phyloP scores from a whole-genome alignment of 1,284 basidiomycete species.

The Stygiomarasmius scandens region DNA sequence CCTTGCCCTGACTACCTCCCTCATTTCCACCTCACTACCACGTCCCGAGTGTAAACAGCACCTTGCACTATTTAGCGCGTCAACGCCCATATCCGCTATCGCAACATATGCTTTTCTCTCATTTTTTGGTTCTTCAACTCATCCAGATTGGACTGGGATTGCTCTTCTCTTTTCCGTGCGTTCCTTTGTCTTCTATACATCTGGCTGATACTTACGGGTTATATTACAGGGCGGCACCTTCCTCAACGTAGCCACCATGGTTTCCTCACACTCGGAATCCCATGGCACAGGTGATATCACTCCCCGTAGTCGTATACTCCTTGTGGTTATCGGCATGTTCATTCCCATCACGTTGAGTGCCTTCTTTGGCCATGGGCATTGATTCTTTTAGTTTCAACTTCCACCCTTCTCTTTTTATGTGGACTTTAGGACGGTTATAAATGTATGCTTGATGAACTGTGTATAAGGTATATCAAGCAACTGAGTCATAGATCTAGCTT shows the following conservation, averaged over 20 bases:
- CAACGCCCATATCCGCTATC: conserved; percentile 80
- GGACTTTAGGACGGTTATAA: background rate
- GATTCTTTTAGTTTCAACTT: background rate
- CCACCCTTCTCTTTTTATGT: background rate
- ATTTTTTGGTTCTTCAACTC: conserved; percentile 49
- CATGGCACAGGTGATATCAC: conserved; percentile 50
- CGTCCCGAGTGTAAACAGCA: conserved; percentile 72
- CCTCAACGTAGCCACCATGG: conserved; percentile 89
- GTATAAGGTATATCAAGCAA: background rate
- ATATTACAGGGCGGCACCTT: conserved; percentile 96
- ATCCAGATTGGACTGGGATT: conserved; percentile 67
- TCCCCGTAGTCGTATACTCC: conserved; percentile 48
- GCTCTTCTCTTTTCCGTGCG: conserved; percentile 81
- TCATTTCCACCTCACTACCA: conserved; percentile 75
- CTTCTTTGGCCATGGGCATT: conserved; percentile 53
- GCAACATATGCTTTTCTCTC: conserved; percentile 68
- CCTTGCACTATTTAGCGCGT: conserved; percentile 75
- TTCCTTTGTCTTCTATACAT: conserved; percentile 1
- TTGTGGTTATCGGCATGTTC: conserved; percentile 73
- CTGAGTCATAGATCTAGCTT: background rate
- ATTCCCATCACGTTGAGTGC: conserved; percentile 59
- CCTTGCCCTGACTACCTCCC: conserved; percentile 79
- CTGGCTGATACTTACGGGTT: background rate
- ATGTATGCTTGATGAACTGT: background rate
- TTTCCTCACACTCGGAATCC: conserved; percentile 69